Conservation (phyloP, 179 eudicot species). For the Heliamphora pulchella region DNA sequence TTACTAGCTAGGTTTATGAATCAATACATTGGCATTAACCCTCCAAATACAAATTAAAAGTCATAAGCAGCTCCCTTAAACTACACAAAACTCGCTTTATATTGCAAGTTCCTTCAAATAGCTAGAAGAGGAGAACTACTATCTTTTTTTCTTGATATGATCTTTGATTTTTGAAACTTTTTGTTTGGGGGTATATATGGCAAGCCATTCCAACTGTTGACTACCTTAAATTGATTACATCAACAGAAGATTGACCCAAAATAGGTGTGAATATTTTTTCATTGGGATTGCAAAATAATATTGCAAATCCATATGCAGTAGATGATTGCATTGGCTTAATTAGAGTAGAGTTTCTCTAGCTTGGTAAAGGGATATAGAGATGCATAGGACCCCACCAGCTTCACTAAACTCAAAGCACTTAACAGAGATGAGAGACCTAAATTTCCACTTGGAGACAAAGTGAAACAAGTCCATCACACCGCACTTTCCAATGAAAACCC, state of each 20-base stretch:
- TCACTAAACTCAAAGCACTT: conserved; percentile 26
- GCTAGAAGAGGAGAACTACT: background rate
- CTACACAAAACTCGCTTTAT: no score
- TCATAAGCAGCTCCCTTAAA: no score
- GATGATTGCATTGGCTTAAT: background rate
- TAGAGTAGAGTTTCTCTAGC: background rate
- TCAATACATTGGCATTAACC: no score
- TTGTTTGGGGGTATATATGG: background rate
- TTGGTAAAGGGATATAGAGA: no score
- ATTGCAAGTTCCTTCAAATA: background rate
- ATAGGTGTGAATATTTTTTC: background rate
- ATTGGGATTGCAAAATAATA: background rate
- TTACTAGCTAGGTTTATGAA: no score
- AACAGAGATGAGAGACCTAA: conserved; percentile 12
- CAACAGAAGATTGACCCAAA: background rate
- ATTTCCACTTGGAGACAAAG: conserved; percentile 6
- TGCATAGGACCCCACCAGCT: conserved; percentile 10
- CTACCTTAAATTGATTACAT: background rate
- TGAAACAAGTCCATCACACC: conserved; percentile 14
- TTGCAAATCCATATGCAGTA: background rate
- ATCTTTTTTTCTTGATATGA: conserved; percentile 15
- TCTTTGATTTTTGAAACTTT: conserved; percentile 11
- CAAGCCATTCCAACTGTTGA: background rate
- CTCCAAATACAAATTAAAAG: no score
- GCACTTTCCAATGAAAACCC: conserved; percentile 46